phyloP scores from a whole-genome alignment of 352 stramenopile species.

The Phytophthora fragariae region DNA sequence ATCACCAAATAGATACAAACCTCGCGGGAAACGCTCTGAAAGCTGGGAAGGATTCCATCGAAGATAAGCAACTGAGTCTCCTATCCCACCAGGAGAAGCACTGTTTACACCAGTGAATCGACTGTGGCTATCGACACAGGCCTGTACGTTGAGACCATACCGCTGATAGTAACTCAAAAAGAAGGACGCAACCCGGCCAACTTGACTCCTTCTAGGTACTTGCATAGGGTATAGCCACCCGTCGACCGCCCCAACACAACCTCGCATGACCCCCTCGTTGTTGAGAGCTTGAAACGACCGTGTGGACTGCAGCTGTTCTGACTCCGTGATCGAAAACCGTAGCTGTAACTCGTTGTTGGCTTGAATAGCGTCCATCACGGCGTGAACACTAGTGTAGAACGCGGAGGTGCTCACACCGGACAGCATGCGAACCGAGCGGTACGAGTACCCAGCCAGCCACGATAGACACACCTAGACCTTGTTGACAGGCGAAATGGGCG shows the following conservation, averaged over 20 bases:
- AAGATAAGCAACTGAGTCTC: not conserved
- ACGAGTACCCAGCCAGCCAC: too few relatives aligned
- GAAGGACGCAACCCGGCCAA: not conserved
- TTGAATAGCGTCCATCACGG: not conserved
- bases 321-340: not conserved
- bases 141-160: not conserved
- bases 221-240: not conserved
- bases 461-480: too few relatives aligned
- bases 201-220: not conserved
- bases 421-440: not conserved
- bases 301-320: not conserved
- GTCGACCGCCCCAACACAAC: not conserved
- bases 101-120: not conserved
- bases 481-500: too few relatives aligned
- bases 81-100: not conserved
- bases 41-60: not conserved
- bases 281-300: not conserved
- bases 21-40: not conserved
- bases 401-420: not conserved
- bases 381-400: not conserved
- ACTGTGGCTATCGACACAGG: not conserved
- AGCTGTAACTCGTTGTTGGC: not conserved
- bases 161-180: not conserved
- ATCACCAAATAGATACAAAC: constrained; percentile 1
- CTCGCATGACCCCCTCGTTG: not conserved